These are phyloP conservation scores for Debaryomyces fabryi DNA, from an alignment of 1,139 yeast species.

Conservation along the genomic window DNA sequence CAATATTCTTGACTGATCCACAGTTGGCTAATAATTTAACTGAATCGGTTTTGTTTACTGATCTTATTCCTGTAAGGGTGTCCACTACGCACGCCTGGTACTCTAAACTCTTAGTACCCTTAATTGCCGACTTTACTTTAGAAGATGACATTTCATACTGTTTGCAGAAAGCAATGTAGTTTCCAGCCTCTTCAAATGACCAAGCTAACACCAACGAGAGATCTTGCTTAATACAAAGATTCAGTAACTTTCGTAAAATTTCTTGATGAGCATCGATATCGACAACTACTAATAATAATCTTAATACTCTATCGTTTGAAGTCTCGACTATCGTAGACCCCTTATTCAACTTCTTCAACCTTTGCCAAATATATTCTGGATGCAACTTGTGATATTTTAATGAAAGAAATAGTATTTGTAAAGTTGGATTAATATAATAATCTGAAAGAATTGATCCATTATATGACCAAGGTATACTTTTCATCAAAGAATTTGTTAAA, in stretches of 20 bases:
- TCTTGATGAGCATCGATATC: conserved; percentile 80
- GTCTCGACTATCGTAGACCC: conserved; percentile 25
- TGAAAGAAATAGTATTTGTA: conserved; percentile 74
- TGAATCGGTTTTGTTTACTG: conserved; percentile 64
- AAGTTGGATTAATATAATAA: conserved; percentile 64
- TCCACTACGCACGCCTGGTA: conserved; percentile 55
- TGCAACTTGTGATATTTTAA: conserved; percentile 82
- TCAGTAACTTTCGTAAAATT: conserved; percentile 67
- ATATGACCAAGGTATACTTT: conserved; percentile 39
- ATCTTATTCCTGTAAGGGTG: conserved; percentile 52
- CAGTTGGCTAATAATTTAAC: conserved; percentile 55
- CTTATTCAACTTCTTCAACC: conserved; percentile 56
- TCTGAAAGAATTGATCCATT: conserved; percentile 51
- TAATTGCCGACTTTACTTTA: conserved; percentile 32
- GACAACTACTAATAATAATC: conserved; percentile 71
- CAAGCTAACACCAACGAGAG: conserved; percentile 76
- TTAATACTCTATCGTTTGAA: conserved; percentile 48
- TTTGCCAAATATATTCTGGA: conserved; percentile 80
- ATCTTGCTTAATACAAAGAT: conserved; percentile 69
- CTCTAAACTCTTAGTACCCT: conserved; percentile 46
- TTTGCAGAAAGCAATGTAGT: conserved; percentile 60
- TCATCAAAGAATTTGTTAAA: conserved; percentile 41
- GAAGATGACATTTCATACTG: conserved; percentile 43
- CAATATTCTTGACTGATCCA: conserved; percentile 53
- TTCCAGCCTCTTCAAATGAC: conserved; percentile 85